Evolutionary conservation across 306 rosid genomes (phyloP).

Genomic region (Mimosa bimucronata): DNA sequence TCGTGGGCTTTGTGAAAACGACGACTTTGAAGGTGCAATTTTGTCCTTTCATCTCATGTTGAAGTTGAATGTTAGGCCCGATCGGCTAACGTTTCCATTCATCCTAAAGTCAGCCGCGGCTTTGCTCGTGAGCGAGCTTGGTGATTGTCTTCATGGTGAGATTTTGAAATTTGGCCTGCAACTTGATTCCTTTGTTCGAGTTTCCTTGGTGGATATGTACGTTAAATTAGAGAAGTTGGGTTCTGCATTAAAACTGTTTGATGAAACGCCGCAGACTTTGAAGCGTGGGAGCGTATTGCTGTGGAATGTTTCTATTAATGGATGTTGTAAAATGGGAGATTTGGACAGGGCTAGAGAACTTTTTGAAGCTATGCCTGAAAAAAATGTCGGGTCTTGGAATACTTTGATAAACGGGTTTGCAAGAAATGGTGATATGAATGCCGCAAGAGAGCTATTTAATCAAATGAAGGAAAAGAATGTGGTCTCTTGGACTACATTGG

Average conservation of each 20-base stretch:
- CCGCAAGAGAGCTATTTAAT: conserved; percentile 1
- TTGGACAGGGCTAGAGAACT: conserved; percentile 16
- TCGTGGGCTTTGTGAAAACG: conserved; percentile 11
- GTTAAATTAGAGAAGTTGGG: conserved; percentile 5
- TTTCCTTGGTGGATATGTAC: conserved; percentile 10
- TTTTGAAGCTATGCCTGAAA: conserved; percentile 13
- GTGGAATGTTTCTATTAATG: conserved; percentile 10
- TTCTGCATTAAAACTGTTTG: not conserved
- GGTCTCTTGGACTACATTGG: conserved; percentile 13
- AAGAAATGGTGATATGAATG: conserved; percentile 15
- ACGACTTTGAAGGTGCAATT: conserved; percentile 1
- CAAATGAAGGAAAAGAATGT: conserved; percentile 24
- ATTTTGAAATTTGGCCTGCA: not conserved
- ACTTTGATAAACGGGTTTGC: conserved; percentile 8
- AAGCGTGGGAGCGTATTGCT: conserved; percentile 16
- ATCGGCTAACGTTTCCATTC: conserved; percentile 14
- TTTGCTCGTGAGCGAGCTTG: not conserved
- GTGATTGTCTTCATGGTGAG: conserved; percentile 5
- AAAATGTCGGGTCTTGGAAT: conserved; percentile 13
- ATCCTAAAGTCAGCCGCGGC: not conserved
- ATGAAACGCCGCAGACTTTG: conserved; percentile 13
- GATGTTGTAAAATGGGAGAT: conserved; percentile 16
- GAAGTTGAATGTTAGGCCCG: conserved; percentile 9
- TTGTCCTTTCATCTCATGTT: conserved; percentile 1
- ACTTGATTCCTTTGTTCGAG: conserved; percentile 12